Base-by-base conservation (phyloP, 1,139 yeast genomes). In the Kodamaea derodonti region DNA sequence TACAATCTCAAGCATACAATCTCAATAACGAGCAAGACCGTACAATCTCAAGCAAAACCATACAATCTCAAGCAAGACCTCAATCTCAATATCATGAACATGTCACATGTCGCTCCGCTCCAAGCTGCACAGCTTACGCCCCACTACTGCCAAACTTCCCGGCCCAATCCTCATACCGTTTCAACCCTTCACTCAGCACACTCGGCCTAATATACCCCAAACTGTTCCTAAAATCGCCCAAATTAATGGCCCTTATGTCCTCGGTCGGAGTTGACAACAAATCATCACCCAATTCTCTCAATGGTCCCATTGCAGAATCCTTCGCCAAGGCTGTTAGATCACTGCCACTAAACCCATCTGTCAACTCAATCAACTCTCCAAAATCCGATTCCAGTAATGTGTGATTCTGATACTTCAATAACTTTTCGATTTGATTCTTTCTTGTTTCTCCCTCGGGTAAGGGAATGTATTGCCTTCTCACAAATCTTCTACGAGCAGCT, bases 291-390 rank as follows among this genome's bases (percentile, higher is more conserved):
- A 92, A 68, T 22, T 90, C 82, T 45, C 98, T 69, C 36, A 94
- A 64, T 1, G 98, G 98, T 0, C 97, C 97, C 97, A 92, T 90
- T 2, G 98, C 98, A 2, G 97, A 95, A 58, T 92, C 98, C 57
- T 92, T 92, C 2, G 97, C 96, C 46, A 92, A 65, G 0, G 97
- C 95, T 1, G 97, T 92, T 36, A 92, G 77, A 59, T 92, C 98
- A 47, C 95, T 82, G 3, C 98, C 98, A 32, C 95, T 82, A 57
- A 83, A 88, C 2, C 95, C 95, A 33, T 79, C 83, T 2, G 88
- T 88, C 48, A 77, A 61, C 11, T 65, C 65, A 28, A 86, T 72
- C 20, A 92, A 67, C 36, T 65, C 67, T 3, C 68, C 69, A 44
- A 80, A 72, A 42, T 90, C 96, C 9, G 59, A 70, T 1, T 76